A percentile compares a stretch with the other conserved stretches of the same genome.
phyloP scores from a whole-genome alignment of 1,139 yeast genomes.

The Spathaspora sp. region DNA sequence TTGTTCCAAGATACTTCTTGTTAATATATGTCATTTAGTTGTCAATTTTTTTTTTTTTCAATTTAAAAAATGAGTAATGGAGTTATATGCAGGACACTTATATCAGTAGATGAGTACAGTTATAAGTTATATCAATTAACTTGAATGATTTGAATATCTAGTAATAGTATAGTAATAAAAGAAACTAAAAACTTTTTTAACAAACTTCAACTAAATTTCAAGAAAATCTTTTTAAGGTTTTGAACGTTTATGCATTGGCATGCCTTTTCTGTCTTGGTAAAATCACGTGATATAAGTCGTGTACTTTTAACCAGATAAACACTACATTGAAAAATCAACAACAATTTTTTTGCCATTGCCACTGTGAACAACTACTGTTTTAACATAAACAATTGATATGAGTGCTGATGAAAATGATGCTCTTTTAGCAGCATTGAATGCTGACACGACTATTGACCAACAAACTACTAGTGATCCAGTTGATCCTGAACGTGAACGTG shows the following conservation, averaged over 20 bases:
- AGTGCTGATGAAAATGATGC: conserved; percentile 70
- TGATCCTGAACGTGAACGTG: conserved; percentile 78
- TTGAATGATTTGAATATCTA: background rate
- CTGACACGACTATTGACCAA: conserved; percentile 29
- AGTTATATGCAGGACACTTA: conserved; percentile 2
- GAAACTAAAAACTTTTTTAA: no score
- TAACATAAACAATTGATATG: conserved; percentile 37
- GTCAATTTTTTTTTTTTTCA: background rate
- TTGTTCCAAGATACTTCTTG: background rate
- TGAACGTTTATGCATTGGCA: background rate
- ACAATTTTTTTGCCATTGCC: background rate
- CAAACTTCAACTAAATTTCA: background rate
- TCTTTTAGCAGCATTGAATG: conserved; percentile 65
- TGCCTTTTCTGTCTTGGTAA: background rate
- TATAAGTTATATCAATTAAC: background rate
- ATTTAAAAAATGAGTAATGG: background rate
- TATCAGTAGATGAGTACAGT: background rate
- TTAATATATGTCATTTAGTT: background rate
- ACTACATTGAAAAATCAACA: background rate
- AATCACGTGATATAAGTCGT: conserved; percentile 3
- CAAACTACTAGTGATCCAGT: conserved; percentile 26
- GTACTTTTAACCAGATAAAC: background rate
- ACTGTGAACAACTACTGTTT: background rate
- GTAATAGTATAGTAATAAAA: background rate
- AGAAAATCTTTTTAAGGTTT: background rate